Base-by-base conservation (phyloP, 2,329 filamentous ascomycete genomes). In the Fusarium armeniacum region DNA sequence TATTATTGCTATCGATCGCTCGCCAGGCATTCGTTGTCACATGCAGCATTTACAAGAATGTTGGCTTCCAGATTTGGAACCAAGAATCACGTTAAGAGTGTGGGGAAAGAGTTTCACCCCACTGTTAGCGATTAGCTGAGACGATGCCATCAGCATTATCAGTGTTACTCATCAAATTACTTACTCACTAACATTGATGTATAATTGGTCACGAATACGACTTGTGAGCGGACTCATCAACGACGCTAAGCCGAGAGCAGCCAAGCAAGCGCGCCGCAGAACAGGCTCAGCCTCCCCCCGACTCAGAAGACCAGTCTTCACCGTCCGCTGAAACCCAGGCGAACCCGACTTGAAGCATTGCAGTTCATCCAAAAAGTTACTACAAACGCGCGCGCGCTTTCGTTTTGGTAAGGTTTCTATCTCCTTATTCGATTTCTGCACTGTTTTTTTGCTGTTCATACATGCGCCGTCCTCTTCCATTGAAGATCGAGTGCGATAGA, bases 251-350 rank as follows among this genome's bases (percentile, higher is more conserved):
- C 75, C 30, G 61, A 62, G 24, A 79, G 73, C 46, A 77, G 76
- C 58, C 69, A 77, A 73, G 62, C 64, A 44, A 56, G 43, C 64
- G 56, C 67, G 57, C 65, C 51, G 43, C 57, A 57, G 53, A 57
- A 65, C 56, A 68, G 65, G 58, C 64, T 71, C 67, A 63, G 60
- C 73, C 67, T 73, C 60, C 51, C 62, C 62, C 60, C 72, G 68
- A 72, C 67, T 64, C 58, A 69, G 60, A 67, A 62, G 67, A 67
- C 67, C 49, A 61, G 75, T 76, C 73, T 76, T 77, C 73, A 71
- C 67, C 69, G 64, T 71, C 67, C 65, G 69, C 74, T 75, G 75
- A 76, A 75, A 76, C 75, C 71, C 73, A 77, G 74, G 71, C 76
- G 70, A 77, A 59, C 38, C 45, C 35, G 45, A 65, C 61, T 60